phyloP scores from a whole-genome alignment of 2,329 filamentous ascomycete species.

The Uncinocarpus reesii region DNA sequence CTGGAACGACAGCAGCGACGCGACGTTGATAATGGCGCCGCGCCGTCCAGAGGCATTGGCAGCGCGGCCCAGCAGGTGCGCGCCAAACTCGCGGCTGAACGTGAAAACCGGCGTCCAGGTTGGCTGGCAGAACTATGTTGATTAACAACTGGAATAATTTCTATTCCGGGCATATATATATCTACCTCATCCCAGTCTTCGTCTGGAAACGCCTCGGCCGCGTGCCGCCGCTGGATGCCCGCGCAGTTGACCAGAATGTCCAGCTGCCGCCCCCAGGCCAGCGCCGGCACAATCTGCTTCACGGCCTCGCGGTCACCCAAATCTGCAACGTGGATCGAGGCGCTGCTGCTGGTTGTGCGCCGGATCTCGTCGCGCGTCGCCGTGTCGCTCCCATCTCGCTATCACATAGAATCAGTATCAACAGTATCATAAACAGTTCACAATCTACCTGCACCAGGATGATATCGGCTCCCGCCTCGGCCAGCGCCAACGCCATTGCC shows the following conservation, averaged over 20 bases:
- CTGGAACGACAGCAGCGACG: conserved; percentile 70
- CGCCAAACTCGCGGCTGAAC: conserved; percentile 64
- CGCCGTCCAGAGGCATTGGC: conserved; percentile 42
- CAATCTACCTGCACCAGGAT: conserved; percentile 34
- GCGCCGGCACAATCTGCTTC: conserved; percentile 31
- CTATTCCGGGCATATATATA: not conserved
- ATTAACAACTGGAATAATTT: not conserved
- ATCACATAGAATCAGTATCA: not conserved
- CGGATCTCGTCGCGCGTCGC: conserved; percentile 35
- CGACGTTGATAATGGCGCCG: conserved; percentile 71
- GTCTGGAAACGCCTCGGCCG: conserved; percentile 64
- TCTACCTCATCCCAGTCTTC: conserved; percentile 60
- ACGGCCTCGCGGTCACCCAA: conserved; percentile 35
- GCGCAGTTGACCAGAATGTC: conserved; percentile 78
- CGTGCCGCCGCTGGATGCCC: conserved; percentile 72
- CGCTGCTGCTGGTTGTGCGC: conserved; percentile 32
- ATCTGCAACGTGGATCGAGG: conserved; percentile 36
- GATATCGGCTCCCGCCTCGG: conserved; percentile 40
- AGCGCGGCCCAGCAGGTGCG: conserved; percentile 58
- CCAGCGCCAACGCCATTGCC: conserved; percentile 39
- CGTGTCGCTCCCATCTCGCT: conserved; percentile 46
- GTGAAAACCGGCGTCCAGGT: conserved; percentile 77
- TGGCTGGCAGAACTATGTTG: conserved; percentile 59
- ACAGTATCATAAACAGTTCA: not conserved
- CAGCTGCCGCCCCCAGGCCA: conserved; percentile 45